Base-by-base conservation (phyloP, 23 red algal genomes). In the Agarophyton chilense region DNA sequence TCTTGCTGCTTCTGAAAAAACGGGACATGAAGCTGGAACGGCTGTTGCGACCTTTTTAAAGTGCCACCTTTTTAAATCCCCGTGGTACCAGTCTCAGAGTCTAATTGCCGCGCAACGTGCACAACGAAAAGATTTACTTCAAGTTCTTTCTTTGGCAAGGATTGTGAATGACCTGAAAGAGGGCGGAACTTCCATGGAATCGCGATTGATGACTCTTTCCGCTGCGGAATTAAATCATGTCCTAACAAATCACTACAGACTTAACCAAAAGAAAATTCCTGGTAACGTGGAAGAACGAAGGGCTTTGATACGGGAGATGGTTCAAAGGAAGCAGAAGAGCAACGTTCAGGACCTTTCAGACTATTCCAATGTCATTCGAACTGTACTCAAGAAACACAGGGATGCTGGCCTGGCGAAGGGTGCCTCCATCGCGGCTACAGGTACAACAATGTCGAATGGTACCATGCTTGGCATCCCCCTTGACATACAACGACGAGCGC, bases 31-130 rank as follows among this genome's bases (percentile, higher is more conserved):
- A 51, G 61, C 82, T 55, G 95, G 95, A 55, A 68, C 52, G 26
- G 91, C 91, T 32, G 95, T 98, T 18, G 95, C 67, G 28, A 70
- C 62, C 35, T 93, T 84, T 66, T 91, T 98, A 16, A 78, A 92
- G 46, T 86, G 76, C 29, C 86, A 84, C 28, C 52, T 98, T 18
- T 61, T 94, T 11, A 74, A 83, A 45, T 75, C 84, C 10, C 95
- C 90, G 34, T 98, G 95, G 95, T 90, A 91, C 72, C 74, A 76
- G 29, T 87, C 93, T 3, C 80, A 76, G 18, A 80, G 68, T 62
- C 38, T 95, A 47, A 75, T 91, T 21, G 61, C 81, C 16, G 93
- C 93, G 18, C 78, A 79, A 39, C 77, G 74, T 38, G 50, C 55
- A 32, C 88, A 95, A 29, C 60, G 78, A 28, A 91, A 91, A 40